A percentile compares a stretch with the other conserved stretches of the same genome.
phyloP scores from a whole-genome alignment of 2,329 filamentous ascomycete genomes.

The Dactylonectria estremocensis region DNA sequence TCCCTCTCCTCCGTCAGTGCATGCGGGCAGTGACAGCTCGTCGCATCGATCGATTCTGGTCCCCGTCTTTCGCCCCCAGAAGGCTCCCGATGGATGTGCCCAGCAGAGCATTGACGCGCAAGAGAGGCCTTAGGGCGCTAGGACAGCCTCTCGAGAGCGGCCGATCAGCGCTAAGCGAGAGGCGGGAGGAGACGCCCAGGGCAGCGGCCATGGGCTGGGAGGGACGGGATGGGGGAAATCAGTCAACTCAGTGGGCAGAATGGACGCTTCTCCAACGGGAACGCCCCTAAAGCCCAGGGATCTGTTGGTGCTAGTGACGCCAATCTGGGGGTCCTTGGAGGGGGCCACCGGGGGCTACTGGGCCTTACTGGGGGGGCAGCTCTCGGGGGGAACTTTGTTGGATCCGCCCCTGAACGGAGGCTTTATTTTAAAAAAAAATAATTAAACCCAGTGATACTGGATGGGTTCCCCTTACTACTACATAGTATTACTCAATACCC shows the following conservation, averaged over 20 bases:
- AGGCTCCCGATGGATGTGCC: constrained; percentile 1
- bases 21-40: constrained; percentile 10
- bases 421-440: constrained; percentile 49
- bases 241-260: constrained; percentile 9
- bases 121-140: constrained; percentile 42
- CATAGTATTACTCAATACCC: constrained; percentile 13
- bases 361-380: constrained; percentile 23
- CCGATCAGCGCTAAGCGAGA: constrained; percentile 50
- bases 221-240: neutral
- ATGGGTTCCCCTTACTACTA: constrained; percentile 29
- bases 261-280: constrained; percentile 36
- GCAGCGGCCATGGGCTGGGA: constrained; percentile 23
- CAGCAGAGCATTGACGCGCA: constrained; percentile 24
- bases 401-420: constrained; percentile 50
- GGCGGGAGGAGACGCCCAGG: constrained; percentile 36
- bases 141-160: constrained; percentile 43
- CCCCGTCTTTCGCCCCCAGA: constrained; percentile 8
- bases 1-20: neutral
- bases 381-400: constrained; percentile 37
- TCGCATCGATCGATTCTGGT: constrained; percentile 5
- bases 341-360: constrained; percentile 1
- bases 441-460: constrained; percentile 47
- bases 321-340: constrained; percentile 50
- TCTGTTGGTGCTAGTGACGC: constrained; percentile 47
- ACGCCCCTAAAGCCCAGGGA: constrained; percentile 47